Evolutionary conservation across 1,284 basidiomycete genomes (phyloP).

Genomic region (Trametes polyzona): DNA sequence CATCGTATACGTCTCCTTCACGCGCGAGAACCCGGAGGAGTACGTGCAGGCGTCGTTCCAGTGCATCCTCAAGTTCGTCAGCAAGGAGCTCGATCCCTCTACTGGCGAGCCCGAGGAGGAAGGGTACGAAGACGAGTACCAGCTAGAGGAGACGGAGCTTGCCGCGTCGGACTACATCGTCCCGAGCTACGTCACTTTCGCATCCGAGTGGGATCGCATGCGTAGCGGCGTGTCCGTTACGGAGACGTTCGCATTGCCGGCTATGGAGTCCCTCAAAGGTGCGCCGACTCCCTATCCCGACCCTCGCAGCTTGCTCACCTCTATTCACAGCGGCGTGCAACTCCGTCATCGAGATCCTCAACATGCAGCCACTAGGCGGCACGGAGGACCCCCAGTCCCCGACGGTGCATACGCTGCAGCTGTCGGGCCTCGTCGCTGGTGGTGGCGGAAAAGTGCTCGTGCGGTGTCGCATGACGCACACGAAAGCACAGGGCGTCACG

Average conservation of each 20-base stretch:
- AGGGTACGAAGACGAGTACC: slow-evolving; percentile 99
- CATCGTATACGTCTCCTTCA: slow-evolving; percentile 93
- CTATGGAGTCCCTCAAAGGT: slow-evolving; percentile 95
- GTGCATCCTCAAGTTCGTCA: slow-evolving; percentile 94
- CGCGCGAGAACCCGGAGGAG: slow-evolving; percentile 75
- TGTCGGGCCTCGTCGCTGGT: slow-evolving; percentile 87
- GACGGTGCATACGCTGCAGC: slow-evolving; percentile 92
- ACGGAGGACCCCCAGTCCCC: slow-evolving; percentile 81
- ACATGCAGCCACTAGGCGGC: slow-evolving; percentile 96
- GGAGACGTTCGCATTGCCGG: slow-evolving; percentile 94
- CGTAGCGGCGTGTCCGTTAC: slow-evolving; percentile 76
- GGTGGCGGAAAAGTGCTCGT: slow-evolving; percentile 94
- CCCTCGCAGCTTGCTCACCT: neutral
- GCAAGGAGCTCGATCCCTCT: slow-evolving; percentile 96
- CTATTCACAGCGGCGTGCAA: slow-evolving; percentile 81
- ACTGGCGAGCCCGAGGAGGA: slow-evolving; percentile 98
- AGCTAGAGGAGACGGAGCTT: slow-evolving; percentile 94
- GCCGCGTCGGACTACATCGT: slow-evolving; percentile 94
- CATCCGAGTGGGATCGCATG: slow-evolving; percentile 94
- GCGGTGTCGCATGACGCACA: slow-evolving; percentile 94
- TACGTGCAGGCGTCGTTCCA: slow-evolving; percentile 89
- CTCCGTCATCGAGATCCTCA: slow-evolving; percentile 91
- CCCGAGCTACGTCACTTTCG: slow-evolving; percentile 90
- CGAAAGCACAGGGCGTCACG: slow-evolving; percentile 90
- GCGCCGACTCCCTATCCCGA: slow-evolving; percentile 31